Conservation (phyloP, 129 eudicot genomes). For the Chrysanthemum makinoi region DNA sequence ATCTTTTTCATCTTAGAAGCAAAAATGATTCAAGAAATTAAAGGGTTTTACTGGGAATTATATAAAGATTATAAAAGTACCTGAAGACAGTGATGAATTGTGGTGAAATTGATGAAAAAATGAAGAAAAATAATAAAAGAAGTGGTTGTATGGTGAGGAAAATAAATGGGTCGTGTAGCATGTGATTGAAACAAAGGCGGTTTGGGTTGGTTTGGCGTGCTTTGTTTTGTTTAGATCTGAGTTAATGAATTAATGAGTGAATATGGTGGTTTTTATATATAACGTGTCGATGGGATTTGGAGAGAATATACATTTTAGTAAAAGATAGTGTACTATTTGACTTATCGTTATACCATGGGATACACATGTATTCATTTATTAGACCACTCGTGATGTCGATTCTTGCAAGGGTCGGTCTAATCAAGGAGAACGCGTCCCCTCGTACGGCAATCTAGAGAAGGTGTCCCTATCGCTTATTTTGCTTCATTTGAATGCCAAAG, state of each 20-base stretch:
- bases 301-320: background rate
- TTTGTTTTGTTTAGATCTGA: constrained; percentile 18
- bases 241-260: background rate
- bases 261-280: background rate
- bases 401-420: no score
- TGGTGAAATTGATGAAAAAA: constrained; percentile 5
- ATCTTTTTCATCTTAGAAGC: constrained; percentile 1
- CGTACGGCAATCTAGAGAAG: fast-evolving
- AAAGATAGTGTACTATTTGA: no score
- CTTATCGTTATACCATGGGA: no score
- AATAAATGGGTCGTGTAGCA: constrained; percentile 27
- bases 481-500: no score
- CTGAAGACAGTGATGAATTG: constrained; percentile 4
- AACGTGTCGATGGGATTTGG: background rate
- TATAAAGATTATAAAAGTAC: constrained; percentile 20
- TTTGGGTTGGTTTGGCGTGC: constrained; percentile 14
- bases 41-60: constrained; percentile 5
- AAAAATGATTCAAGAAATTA: constrained; percentile 1
- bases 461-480: no score
- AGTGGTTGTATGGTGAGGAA: background rate
- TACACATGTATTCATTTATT: no score
- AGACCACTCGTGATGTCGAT: no score
- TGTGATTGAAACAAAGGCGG: constrained; percentile 43
- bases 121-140: background rate
- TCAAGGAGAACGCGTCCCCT: no score